These are phyloP conservation scores for Aspergillus fructus DNA, from an alignment of 2,329 filamentous ascomycete species.

Conservation along the genomic window DNA sequence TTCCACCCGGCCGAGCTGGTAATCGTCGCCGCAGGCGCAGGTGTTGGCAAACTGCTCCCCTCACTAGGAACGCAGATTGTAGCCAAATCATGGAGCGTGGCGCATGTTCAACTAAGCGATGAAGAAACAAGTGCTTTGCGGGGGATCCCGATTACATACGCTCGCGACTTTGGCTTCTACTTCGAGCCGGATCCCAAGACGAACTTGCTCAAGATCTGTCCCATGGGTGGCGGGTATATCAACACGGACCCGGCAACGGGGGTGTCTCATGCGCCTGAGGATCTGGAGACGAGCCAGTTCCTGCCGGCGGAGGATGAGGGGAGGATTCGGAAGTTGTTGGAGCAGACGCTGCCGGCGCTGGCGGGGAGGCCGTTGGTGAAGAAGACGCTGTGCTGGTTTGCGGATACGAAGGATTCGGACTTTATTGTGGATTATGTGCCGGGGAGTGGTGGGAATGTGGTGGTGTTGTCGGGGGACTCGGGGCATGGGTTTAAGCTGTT, in stretches of 20 bases:
- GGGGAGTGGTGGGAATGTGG: conserved; percentile 44
- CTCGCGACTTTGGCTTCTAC: conserved; percentile 63
- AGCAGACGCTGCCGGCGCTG: conserved; percentile 54
- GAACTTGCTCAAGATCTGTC: conserved; percentile 60
- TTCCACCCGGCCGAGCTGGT: conserved; percentile 41
- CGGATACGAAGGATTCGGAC: conserved; percentile 60
- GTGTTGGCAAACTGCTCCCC: conserved; percentile 49
- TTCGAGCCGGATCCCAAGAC: conserved; percentile 64
- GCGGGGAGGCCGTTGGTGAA: conserved; percentile 57
- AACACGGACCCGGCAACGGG: conserved; percentile 48
- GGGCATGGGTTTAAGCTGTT: conserved; percentile 66
- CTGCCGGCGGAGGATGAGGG: conserved; percentile 56
- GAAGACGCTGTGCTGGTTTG: conserved; percentile 63
- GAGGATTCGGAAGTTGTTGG: conserved; percentile 52
- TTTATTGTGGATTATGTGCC: conserved; percentile 41
- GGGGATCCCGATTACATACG: conserved; percentile 61
- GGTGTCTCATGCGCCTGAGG: conserved; percentile 44
- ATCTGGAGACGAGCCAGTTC: conserved; percentile 41
- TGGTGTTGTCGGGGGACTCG: conserved; percentile 58
- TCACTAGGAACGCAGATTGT: conserved; percentile 51
- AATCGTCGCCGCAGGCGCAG: conserved; percentile 56
- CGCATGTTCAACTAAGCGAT: conserved; percentile 57
- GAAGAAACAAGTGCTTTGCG: conserved; percentile 55
- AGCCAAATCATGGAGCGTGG: conserved; percentile 60
- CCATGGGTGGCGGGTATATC: conserved; percentile 56